Evolutionary conservation across 1,139 yeast genomes (phyloP).

Genomic region (Hyphopichia wangnamkhiaoensis): DNA sequence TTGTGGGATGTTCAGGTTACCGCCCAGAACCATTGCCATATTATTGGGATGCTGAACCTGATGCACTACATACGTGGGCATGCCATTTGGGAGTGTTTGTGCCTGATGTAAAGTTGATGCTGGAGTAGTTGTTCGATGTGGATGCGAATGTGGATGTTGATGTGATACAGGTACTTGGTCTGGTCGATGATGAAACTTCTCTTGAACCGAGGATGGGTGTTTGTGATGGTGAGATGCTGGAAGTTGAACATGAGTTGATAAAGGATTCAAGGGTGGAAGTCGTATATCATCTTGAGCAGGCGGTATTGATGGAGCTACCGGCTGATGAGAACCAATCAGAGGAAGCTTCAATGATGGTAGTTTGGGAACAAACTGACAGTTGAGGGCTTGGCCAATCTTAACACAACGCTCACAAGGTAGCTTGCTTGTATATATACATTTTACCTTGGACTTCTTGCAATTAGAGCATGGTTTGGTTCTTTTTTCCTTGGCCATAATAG

Average conservation of each 20-base stretch:
- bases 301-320: not conserved
- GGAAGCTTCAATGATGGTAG: conserved; percentile 49
- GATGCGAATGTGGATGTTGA: not conserved
- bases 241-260: conserved; percentile 3
- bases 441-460: conserved; percentile 66
- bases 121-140: not conserved
- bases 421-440: conserved; percentile 50
- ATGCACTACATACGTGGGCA: conserved; percentile 1
- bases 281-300: conserved; percentile 9
- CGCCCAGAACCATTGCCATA: not conserved
- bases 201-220: not conserved
- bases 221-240: not conserved
- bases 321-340: conserved; percentile 16
- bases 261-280: conserved; percentile 18
- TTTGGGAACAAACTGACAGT: conserved; percentile 59
- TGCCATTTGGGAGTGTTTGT: not conserved
- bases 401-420: conserved; percentile 63
- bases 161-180: too few relatives aligned
- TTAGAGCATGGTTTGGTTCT: conserved; percentile 63
- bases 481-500: conserved; percentile 40
- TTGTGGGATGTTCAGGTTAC: not conserved
- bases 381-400: conserved; percentile 43
- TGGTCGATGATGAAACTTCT: not conserved
- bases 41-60: not conserved
- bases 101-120: not conserved